Conservation (phyloP, 495 filamentous ascomycete genomes). For the Bryoglossum gracile region DNA sequence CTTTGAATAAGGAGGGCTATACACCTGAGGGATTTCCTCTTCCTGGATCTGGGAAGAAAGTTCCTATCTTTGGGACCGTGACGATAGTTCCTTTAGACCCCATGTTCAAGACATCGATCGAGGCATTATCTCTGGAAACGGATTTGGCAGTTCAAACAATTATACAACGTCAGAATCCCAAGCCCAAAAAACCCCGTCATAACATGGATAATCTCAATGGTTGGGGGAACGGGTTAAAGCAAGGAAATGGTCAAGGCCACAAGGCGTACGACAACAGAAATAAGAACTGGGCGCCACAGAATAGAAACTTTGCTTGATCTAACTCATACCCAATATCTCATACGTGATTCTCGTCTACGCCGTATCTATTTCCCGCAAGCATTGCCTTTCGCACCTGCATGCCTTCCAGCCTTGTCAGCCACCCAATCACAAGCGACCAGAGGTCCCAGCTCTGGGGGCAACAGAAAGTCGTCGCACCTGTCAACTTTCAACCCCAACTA, state of each 20-base stretch:
- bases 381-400: constrained; percentile 1
- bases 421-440: constrained; percentile 9
- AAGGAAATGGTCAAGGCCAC: too few species aligned
- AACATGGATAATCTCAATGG: too few species aligned
- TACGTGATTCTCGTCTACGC: background rate
- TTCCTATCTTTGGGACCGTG: constrained; percentile 11
- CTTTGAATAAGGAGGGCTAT: constrained; percentile 48
- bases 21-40: constrained; percentile 43
- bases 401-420: constrained; percentile 10
- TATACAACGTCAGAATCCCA: background rate
- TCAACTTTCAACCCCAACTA: too few species aligned
- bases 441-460: constrained; percentile 7
- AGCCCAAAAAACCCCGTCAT: too few species aligned
- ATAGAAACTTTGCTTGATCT: background rate
- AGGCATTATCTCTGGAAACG: constrained; percentile 13
- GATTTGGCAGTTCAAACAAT: constrained; percentile 14
- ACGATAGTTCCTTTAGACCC: background rate
- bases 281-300: background rate
- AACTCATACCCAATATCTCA: background rate
- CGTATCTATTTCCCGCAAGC: background rate
- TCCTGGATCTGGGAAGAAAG: constrained; percentile 3
- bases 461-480: constrained; percentile 19
- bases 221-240: too few species aligned
- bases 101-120: background rate
- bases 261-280: too few species aligned